These are phyloP conservation scores for Bassia scoparia DNA, from an alignment of 148 eudicot genomes.

Conservation along the genomic window DNA sequence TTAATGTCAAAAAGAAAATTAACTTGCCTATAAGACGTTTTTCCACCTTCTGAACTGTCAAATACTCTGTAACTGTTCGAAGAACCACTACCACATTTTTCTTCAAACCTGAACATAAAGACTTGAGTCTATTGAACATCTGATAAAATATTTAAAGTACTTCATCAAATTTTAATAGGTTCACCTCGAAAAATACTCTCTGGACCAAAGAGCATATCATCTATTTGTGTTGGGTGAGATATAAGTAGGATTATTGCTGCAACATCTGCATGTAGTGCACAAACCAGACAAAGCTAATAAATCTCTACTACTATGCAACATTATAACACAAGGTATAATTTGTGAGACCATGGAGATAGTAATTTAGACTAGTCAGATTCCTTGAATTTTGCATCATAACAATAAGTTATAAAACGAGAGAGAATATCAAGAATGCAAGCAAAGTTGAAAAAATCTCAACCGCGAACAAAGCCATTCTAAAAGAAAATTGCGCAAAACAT, in stretches of 20 bases:
- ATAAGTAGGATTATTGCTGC: constrained; percentile 59
- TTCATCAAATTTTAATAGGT: constrained; percentile 16
- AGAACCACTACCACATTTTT: constrained; percentile 60
- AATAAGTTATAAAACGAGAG: neutral
- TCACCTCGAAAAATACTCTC: constrained; percentile 64
- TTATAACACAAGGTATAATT: neutral
- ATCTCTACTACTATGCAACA: neutral
- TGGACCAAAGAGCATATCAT: constrained; percentile 45
- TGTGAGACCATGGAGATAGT: neutral
- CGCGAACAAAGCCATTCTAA: neutral
- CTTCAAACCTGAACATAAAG: constrained; percentile 48
- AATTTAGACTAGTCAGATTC: neutral
- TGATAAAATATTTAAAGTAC: constrained; percentile 14
- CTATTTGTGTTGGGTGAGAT: constrained; percentile 53
- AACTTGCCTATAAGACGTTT: constrained; percentile 54
- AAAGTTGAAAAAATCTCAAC: neutral
- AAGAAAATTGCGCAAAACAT: no score
- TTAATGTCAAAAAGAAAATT: neutral
- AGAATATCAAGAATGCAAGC: neutral
- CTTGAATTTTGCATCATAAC: neutral
- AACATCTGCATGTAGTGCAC: constrained; percentile 47
- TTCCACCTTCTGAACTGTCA: constrained; percentile 63
- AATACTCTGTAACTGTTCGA: constrained; percentile 42
- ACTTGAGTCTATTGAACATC: neutral
- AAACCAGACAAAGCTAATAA: neutral